phyloP scores from a whole-genome alignment of 345 rosid species.

The Diplotaxis tenuifolia region DNA sequence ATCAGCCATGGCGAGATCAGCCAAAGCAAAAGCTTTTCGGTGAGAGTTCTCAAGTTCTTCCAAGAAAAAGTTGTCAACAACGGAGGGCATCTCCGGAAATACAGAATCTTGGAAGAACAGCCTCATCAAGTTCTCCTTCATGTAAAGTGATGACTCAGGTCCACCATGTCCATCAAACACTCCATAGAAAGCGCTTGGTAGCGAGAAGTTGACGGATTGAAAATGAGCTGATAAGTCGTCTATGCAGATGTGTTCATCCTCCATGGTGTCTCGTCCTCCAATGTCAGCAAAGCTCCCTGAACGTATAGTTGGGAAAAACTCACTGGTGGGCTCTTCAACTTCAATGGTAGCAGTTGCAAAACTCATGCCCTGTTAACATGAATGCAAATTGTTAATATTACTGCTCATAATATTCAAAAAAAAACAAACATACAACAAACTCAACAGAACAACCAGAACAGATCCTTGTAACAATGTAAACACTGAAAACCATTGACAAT shows the following conservation, averaged over 20 bases:
- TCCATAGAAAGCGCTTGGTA: constrained; percentile 68
- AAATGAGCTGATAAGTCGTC: constrained; percentile 57
- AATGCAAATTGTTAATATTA: background rate
- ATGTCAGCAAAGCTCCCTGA: constrained; percentile 86
- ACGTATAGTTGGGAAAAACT: constrained; percentile 55
- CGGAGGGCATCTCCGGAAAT: constrained; percentile 47
- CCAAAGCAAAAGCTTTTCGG: constrained; percentile 62
- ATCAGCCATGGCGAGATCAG: constrained; percentile 70
- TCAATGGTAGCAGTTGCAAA: constrained; percentile 17
- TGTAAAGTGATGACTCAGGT: constrained; percentile 64
- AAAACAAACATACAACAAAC: background rate
- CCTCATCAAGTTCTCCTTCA: constrained; percentile 75
- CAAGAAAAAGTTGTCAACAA: constrained; percentile 21
- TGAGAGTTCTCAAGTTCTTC: constrained; percentile 65
- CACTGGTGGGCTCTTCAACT: constrained; percentile 20
- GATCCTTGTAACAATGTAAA: background rate
- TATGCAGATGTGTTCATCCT: constrained; percentile 80
- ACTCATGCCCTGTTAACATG: constrained; percentile 17
- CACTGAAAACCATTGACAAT: background rate
- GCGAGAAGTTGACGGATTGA: constrained; percentile 39
- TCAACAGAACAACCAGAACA: background rate
- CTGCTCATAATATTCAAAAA: background rate
- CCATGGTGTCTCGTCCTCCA: constrained; percentile 62
- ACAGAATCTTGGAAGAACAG: constrained; percentile 74
- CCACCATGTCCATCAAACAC: constrained; percentile 96